Evolutionary conservation across 1,284 basidiomycete genomes (phyloP), one percentile per base, ranked within the genome.

Genomic region (Apiotrichum porosum): DNA sequence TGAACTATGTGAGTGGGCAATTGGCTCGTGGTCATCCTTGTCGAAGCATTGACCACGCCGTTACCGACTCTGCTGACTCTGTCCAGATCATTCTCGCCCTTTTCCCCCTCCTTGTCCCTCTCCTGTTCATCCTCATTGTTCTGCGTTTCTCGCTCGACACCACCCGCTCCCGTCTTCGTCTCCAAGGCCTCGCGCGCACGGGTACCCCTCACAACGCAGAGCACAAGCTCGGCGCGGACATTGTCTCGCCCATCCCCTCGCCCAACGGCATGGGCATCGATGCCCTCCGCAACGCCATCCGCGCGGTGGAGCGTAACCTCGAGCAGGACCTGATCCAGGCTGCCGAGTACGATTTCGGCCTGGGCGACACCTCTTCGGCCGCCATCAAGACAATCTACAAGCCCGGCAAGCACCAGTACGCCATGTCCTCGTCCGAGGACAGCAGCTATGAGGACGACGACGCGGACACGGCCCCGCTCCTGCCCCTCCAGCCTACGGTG

Each of bases 1-100:
- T 80, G 54, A 90, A 88, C 64, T 61, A 88, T 33, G 85, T 89
- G 57, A 57, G 84, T 32, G n/a, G n/a, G n/a, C n/a, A n/a, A n/a
- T 10, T 17, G 22, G 10, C 23, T 30, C n/a, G n/a, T n/a, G n/a
- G n/a, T n/a, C n/a, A n/a, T n/a, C n/a, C n/a, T n/a, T n/a, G n/a
- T n/a, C n/a, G n/a, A n/a, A 12, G 1, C 1, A 2, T 6, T 8
- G 2, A 22, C 2, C 10, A 22, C 3, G 28, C 6, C 22, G n/a
- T n/a, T n/a, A 9, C 8, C 12, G 30, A n/a, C n/a, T 5, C 28
- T 21, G 21, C 53, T 56, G 26, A 56, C 47, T 14, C 1, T 21
- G 26, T n/a, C n/a, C 42, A 45, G 60, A 84, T 81, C 14, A 73
- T 87, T 10, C 83, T 88, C 0, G 38, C 88, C 26, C 65, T 89